phyloP scores from a whole-genome alignment of 1,139 yeast species.

The Taiozyma sp. region DNA sequence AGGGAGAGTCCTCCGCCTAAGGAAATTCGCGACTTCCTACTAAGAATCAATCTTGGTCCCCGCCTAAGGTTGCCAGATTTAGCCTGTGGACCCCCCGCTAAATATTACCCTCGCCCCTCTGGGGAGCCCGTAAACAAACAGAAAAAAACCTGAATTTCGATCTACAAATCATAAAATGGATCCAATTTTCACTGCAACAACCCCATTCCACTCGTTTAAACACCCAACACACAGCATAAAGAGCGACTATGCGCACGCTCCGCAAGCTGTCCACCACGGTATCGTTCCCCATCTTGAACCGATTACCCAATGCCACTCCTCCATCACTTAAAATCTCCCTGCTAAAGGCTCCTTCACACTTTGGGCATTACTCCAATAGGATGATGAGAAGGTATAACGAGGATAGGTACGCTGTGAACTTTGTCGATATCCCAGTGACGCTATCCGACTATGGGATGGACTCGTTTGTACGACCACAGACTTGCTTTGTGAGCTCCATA shows the following conservation, averaged over 20 bases:
- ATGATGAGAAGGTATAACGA: constrained; percentile 79
- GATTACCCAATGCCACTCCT: constrained; percentile 2
- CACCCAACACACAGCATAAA: too few species aligned
- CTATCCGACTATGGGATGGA: constrained; percentile 29
- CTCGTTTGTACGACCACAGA: constrained; percentile 12
- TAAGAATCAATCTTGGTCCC: too few species aligned
- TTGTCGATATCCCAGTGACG: constrained; percentile 31
- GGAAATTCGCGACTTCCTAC: too few species aligned
- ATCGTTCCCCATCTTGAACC: constrained; percentile 12
- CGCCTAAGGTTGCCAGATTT: too few species aligned
- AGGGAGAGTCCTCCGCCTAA: too few species aligned
- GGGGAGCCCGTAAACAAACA: too few species aligned
- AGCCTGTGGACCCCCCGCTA: too few species aligned
- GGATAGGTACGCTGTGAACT: constrained; percentile 51
- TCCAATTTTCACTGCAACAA: background rate
- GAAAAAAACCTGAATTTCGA: background rate
- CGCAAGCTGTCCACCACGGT: constrained; percentile 13
- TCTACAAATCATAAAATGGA: background rate
- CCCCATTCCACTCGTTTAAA: background rate
- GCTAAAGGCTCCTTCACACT: constrained; percentile 64
- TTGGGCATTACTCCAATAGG: constrained; percentile 78
- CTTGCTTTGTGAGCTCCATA: constrained; percentile 32
- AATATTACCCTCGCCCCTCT: too few species aligned
- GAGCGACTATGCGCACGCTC: background rate
- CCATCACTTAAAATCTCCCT: constrained; percentile 40